These are phyloP conservation scores for Parietaria judaica DNA, from an alignment of 306 rosid genomes.

Conservation along the genomic window DNA sequence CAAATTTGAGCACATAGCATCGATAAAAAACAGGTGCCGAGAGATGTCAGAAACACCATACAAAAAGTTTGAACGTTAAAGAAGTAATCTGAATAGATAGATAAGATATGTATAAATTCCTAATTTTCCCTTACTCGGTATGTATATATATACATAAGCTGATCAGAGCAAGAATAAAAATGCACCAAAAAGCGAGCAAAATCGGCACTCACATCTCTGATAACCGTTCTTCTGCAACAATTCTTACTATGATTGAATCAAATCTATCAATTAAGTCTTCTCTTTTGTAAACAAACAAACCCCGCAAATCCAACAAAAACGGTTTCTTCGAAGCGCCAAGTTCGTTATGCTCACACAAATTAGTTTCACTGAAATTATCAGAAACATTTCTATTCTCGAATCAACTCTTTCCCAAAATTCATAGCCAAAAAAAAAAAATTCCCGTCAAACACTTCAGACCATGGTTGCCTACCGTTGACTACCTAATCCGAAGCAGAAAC, in stretches of 20 bases:
- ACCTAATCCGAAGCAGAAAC: not conserved
- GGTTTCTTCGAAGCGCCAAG: too few relatives aligned
- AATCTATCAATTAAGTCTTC: not conserved
- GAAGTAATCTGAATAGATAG: not conserved
- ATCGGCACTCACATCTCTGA: not conserved
- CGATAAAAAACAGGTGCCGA: not conserved
- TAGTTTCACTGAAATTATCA: too few relatives aligned
- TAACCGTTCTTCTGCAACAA: too few relatives aligned
- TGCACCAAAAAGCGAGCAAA: not conserved
- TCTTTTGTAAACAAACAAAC: too few relatives aligned
- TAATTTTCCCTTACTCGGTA: too few relatives aligned
- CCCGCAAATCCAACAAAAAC: too few relatives aligned
- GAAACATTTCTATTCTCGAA: too few relatives aligned
- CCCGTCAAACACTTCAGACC: not conserved
- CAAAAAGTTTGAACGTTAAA: not conserved
- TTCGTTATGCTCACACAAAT: too few relatives aligned
- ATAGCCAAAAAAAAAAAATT: not conserved
- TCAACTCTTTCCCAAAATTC: too few relatives aligned
- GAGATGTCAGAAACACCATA: not conserved
- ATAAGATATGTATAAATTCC: too few relatives aligned
- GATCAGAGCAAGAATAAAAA: too few relatives aligned
- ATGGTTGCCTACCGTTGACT: constrained; percentile 6
- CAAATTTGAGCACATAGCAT: not conserved
- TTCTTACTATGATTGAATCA: too few relatives aligned
- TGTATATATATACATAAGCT: not conserved